Percentiles rank a stretch among this genome's conserved stretches.
Evolutionary conservation across 208 protist species (phyloP).

Genomic region (Leishmania guyanensis): DNA sequence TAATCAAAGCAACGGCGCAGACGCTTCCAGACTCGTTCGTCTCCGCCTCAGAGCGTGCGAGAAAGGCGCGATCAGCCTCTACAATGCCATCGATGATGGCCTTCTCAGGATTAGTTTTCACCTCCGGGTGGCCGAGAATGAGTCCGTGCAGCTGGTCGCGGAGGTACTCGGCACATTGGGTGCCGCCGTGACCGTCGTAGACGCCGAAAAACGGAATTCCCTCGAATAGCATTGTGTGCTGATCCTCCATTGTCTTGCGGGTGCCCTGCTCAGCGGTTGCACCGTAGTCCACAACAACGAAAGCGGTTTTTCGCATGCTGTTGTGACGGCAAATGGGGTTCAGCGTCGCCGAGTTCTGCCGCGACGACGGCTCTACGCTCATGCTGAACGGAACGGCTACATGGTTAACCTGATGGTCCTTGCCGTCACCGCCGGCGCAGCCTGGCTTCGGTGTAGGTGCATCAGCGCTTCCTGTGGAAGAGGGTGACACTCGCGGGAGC

Average conservation of each 20-base stretch:
- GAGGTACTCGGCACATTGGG: constrained; percentile 83
- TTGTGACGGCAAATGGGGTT: constrained; percentile 25
- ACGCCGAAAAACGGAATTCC: constrained; percentile 87
- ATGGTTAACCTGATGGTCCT: not conserved
- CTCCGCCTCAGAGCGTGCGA: constrained; percentile 67
- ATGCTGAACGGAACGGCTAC: constrained; percentile 6
- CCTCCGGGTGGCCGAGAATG: constrained; percentile 66
- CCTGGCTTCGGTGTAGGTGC: not conserved
- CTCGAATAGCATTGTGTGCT: constrained; percentile 83
- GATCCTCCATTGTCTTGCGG: constrained; percentile 90
- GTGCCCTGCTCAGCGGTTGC: constrained; percentile 83
- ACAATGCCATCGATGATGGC: constrained; percentile 82
- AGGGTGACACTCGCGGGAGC: not conserved
- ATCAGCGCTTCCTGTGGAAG: not conserved
- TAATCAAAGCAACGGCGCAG: constrained; percentile 81
- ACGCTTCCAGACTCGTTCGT: constrained; percentile 87
- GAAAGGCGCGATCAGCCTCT: constrained; percentile 76
- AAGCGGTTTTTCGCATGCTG: constrained; percentile 45
- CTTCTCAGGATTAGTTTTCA: constrained; percentile 67
- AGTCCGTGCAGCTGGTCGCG: constrained; percentile 78
- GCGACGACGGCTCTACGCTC: constrained; percentile 4
- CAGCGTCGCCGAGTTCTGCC: constrained; percentile 20
- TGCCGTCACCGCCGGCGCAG: not conserved
- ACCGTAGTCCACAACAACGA: constrained; percentile 77
- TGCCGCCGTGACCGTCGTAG: constrained; percentile 90